Conservation (phyloP, 768 basidiomycete genomes). For the Galerina sulciceps region DNA sequence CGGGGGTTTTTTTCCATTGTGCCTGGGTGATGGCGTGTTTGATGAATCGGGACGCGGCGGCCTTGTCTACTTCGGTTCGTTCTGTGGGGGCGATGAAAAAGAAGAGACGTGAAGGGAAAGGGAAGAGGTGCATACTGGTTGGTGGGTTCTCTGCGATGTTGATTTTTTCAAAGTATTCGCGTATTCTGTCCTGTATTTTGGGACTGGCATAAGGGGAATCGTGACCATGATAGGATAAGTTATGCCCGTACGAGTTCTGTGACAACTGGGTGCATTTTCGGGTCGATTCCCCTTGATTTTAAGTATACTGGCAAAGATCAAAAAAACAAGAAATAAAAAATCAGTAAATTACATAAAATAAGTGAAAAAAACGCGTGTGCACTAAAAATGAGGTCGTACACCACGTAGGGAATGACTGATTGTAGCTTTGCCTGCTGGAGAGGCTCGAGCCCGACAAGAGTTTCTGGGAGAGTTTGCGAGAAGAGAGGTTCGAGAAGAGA, state of each 20-base stretch:
- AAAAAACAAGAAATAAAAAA: slow-evolving; percentile 2
- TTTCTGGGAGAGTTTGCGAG: slow-evolving; percentile 69
- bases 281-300: slow-evolving; percentile 79
- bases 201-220: neutral
- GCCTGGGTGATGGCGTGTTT: slow-evolving; percentile 79
- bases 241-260: slow-evolving; percentile 60
- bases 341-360: neutral
- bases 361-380: slow-evolving; percentile 26
- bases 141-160: slow-evolving; percentile 72
- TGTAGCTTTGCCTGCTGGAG: slow-evolving; percentile 86
- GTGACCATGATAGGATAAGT: neutral
- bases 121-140: slow-evolving; percentile 44
- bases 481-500: slow-evolving; percentile 67
- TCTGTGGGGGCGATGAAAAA: slow-evolving; percentile 29
- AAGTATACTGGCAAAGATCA: slow-evolving; percentile 64
- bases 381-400: slow-evolving; percentile 90
- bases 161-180: slow-evolving; percentile 84
- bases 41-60: slow-evolving; percentile 82
- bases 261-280: slow-evolving; percentile 76
- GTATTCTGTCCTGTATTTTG: slow-evolving; percentile 64
- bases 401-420: slow-evolving; percentile 76
- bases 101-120: neutral
- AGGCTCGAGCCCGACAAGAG: slow-evolving; percentile 63
- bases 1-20: slow-evolving; percentile 38
- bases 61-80: slow-evolving; percentile 68